Conservation (phyloP, 2,329 filamentous ascomycete species). For the Monosporascus sp. region DNA sequence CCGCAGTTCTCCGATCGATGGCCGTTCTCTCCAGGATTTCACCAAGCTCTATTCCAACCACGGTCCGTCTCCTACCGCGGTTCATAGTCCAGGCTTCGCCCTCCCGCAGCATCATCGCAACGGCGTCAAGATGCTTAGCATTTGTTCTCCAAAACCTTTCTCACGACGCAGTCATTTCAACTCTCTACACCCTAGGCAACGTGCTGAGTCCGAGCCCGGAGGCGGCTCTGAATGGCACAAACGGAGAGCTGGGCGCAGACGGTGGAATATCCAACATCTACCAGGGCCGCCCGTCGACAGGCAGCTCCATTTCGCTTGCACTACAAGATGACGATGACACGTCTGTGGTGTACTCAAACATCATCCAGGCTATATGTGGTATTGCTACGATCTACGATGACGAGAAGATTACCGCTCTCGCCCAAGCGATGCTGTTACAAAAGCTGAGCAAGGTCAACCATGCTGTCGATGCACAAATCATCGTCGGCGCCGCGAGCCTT, state of each 20-base stretch:
- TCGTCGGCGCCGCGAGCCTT: slow-evolving; percentile 73
- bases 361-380: slow-evolving; percentile 93
- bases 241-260: slow-evolving; percentile 35
- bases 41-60: slow-evolving; percentile 64
- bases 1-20: slow-evolving; percentile 73
- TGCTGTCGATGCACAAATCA: slow-evolving; percentile 77
- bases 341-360: slow-evolving; percentile 70
- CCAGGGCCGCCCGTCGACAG: slow-evolving; percentile 53
- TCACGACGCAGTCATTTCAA: slow-evolving; percentile 90
- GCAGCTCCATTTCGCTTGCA: slow-evolving; percentile 75
- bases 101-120: slow-evolving; percentile 60
- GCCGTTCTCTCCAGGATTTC: slow-evolving; percentile 75
- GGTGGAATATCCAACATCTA: slow-evolving; percentile 42
- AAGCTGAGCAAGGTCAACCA: slow-evolving; percentile 83
- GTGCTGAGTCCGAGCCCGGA: slow-evolving; percentile 72
- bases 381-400: slow-evolving; percentile 79
- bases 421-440: slow-evolving; percentile 93
- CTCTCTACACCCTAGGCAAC: slow-evolving; percentile 93
- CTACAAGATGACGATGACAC: slow-evolving; percentile 74
- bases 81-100: slow-evolving; percentile 83
- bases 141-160: slow-evolving; percentile 77
- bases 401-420: slow-evolving; percentile 86
- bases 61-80: slow-evolving; percentile 74
- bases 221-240: slow-evolving; percentile 47
- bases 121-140: slow-evolving; percentile 81